Conservation (phyloP, 352 stramenopile species). For the Pythium phragmitis region DNA sequence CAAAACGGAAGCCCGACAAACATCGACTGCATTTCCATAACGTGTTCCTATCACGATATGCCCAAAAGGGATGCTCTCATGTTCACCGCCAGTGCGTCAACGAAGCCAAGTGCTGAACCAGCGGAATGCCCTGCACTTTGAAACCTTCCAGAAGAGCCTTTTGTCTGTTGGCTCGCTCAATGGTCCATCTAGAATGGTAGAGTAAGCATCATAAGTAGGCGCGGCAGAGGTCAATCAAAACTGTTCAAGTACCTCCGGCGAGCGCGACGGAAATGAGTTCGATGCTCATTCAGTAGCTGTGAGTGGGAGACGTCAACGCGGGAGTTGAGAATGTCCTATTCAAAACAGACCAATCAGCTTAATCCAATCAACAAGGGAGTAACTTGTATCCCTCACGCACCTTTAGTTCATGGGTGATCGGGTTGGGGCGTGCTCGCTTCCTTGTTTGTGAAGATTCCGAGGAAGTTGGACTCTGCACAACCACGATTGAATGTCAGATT, state of each 20-base stretch:
- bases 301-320: slow-evolving; percentile 54
- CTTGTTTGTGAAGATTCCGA: slow-evolving; percentile 9
- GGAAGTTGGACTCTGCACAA: slow-evolving; percentile 11
- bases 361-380: background rate
- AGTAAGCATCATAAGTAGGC: background rate
- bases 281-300: slow-evolving; percentile 67
- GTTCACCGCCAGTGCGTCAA: slow-evolving; percentile 20
- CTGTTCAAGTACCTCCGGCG: slow-evolving; percentile 40
- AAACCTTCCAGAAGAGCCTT: slow-evolving; percentile 56
- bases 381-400: background rate
- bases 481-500: background rate
- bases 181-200: slow-evolving; percentile 42
- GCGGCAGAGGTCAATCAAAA: slow-evolving; percentile 8
- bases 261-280: slow-evolving; percentile 52
- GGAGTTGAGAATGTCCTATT: slow-evolving; percentile 68
- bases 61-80: background rate
- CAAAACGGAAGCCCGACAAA: background rate
- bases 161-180: slow-evolving; percentile 47
- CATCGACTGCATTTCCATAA: slow-evolving; percentile 14
- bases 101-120: slow-evolving; percentile 52
- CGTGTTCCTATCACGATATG: slow-evolving; percentile 18
- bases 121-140: slow-evolving; percentile 61
- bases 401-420: slow-evolving; percentile 1
- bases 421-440: background rate
- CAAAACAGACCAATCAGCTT: background rate